phyloP scores from a whole-genome alignment of 257 asterid genomes.

The Salvia rosmarinus region DNA sequence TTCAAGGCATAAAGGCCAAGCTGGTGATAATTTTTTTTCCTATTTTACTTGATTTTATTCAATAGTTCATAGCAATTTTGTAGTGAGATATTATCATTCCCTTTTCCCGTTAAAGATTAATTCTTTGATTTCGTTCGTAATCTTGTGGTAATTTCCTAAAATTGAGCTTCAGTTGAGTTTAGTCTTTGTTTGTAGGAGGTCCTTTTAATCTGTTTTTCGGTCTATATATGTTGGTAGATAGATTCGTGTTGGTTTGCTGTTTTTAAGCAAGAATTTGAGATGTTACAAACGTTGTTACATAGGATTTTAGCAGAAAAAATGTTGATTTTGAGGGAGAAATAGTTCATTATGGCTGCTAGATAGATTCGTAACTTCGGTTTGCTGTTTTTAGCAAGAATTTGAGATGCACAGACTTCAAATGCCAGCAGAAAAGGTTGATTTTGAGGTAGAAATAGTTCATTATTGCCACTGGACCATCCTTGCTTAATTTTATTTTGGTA shows the following conservation, averaged over 20 bases:
- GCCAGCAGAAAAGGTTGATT: not conserved
- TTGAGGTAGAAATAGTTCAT: constrained; percentile 23
- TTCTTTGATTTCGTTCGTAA: constrained; percentile 15
- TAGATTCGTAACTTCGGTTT: too few species aligned
- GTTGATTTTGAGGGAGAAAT: too few species aligned
- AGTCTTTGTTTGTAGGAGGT: not conserved
- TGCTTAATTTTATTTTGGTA: not conserved
- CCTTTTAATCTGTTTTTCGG: not conserved
- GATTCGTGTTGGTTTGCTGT: not conserved
- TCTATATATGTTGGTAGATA: not conserved
- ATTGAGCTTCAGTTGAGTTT: not conserved
- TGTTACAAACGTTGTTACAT: not conserved
- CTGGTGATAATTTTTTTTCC: constrained; percentile 60
- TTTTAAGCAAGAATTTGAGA: not conserved
- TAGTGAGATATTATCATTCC: not conserved
- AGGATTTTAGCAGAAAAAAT: too few species aligned
- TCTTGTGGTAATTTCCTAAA: constrained; percentile 4
- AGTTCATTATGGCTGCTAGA: too few species aligned
- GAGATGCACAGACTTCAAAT: too few species aligned
- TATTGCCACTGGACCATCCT: not conserved
- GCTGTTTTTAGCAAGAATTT: too few species aligned
- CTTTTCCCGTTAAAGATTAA: not conserved
- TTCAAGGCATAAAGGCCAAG: constrained; percentile 92
- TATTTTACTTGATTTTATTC: not conserved
- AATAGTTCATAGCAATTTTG: constrained; percentile 5